These are phyloP conservation scores for Panus rudis DNA, from an alignment of 768 basidiomycete genomes.

Conservation along the genomic window DNA sequence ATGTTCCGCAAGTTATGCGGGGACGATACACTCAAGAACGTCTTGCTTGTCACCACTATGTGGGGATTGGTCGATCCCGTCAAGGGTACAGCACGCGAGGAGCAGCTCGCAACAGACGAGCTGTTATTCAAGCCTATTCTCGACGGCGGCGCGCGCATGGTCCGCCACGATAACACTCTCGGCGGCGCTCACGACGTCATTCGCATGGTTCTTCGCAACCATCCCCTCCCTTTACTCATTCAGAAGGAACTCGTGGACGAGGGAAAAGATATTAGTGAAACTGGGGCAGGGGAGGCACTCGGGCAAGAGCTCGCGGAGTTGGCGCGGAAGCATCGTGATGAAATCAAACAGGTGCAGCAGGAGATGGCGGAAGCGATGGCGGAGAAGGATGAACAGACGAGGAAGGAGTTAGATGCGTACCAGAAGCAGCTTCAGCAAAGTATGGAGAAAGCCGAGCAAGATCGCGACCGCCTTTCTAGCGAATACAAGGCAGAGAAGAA, in stretches of 20 bases:
- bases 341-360: constrained; percentile 36
- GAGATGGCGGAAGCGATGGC: constrained; percentile 15
- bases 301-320: constrained; percentile 42
- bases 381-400: constrained; percentile 26
- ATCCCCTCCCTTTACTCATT: constrained; percentile 40
- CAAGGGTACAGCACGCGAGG: constrained; percentile 36
- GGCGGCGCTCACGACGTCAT: constrained; percentile 36
- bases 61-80: constrained; percentile 38
- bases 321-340: constrained; percentile 38
- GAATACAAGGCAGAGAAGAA: constrained; percentile 3
- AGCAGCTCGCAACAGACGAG: constrained; percentile 33
- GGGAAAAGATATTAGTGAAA: constrained; percentile 40
- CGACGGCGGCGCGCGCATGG: constrained; percentile 37
- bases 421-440: constrained; percentile 36
- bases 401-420: constrained; percentile 37
- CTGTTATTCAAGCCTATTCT: constrained; percentile 46
- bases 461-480: constrained; percentile 14
- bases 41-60: constrained; percentile 50
- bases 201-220: constrained; percentile 31
- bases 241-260: constrained; percentile 50
- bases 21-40: constrained; percentile 39
- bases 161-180: constrained; percentile 35
- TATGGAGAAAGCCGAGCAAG: constrained; percentile 33
- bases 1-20: constrained; percentile 50
- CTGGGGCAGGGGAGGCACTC: constrained; percentile 47